Evolutionary conservation across 495 filamentous ascomycete genomes (phyloP).

Genomic region (Neurospora cerealis): DNA sequence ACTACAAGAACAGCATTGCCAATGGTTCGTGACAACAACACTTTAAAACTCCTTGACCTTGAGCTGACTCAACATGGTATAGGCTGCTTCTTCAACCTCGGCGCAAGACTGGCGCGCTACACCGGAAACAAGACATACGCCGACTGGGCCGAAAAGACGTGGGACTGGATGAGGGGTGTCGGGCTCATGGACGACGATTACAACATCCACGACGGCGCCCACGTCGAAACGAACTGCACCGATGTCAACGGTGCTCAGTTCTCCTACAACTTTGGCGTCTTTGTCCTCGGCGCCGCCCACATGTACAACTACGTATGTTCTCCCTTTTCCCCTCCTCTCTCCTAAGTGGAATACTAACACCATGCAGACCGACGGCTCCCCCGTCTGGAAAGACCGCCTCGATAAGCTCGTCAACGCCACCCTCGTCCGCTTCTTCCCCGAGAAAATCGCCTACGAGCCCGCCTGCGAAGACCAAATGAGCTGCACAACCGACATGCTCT

Average conservation of each 20-base stretch:
- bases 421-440: slow-evolving; percentile 48
- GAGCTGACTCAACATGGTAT: slow-evolving; percentile 38
- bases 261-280: slow-evolving; percentile 69
- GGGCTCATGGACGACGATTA: slow-evolving; percentile 56
- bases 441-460: slow-evolving; percentile 47
- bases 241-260: slow-evolving; percentile 55
- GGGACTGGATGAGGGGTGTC: slow-evolving; percentile 56
- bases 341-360: too few species aligned
- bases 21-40: not conserved
- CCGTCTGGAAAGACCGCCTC: slow-evolving; percentile 50
- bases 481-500: slow-evolving; percentile 68
- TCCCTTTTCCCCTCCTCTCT: too few species aligned
- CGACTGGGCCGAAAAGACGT: slow-evolving; percentile 61
- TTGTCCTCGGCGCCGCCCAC: slow-evolving; percentile 60
- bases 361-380: slow-evolving; percentile 43
- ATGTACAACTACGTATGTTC: slow-evolving; percentile 72
- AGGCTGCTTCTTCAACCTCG: slow-evolving; percentile 79
- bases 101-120: slow-evolving; percentile 66
- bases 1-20: slow-evolving; percentile 70
- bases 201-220: slow-evolving; percentile 66
- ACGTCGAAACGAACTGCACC: slow-evolving; percentile 53
- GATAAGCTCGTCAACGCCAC: slow-evolving; percentile 50
- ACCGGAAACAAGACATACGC: slow-evolving; percentile 71
- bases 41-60: not conserved
- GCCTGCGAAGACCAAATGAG: slow-evolving; percentile 53